Evolutionary conservation across 2,329 filamentous ascomycete species (phyloP).

Genomic region (Aspergillus phoenicis): DNA sequence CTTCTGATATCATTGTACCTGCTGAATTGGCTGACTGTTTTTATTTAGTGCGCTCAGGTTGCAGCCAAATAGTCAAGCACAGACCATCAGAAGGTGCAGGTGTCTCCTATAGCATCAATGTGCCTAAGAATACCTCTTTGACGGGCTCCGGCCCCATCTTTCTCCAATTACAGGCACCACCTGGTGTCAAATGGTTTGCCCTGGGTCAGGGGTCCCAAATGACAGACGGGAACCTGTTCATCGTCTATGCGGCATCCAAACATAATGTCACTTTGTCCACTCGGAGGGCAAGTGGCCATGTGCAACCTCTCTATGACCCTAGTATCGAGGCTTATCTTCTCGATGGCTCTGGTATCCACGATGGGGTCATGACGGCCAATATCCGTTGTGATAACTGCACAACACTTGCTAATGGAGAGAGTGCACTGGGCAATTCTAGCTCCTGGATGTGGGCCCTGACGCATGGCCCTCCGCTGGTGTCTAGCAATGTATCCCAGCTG

Average conservation of each 20-base stretch:
- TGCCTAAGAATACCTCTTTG: constrained; percentile 54
- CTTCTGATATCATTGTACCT: neutral
- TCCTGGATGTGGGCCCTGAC: constrained; percentile 33
- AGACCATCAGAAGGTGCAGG: constrained; percentile 23
- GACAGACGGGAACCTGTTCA: constrained; percentile 61
- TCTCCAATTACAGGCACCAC: constrained; percentile 58
- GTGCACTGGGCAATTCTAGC: constrained; percentile 22
- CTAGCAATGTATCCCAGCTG: constrained; percentile 45
- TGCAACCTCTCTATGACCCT: constrained; percentile 51
- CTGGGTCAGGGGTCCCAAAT: constrained; percentile 61
- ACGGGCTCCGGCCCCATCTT: constrained; percentile 60
- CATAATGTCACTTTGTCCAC: constrained; percentile 66
- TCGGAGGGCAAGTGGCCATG: constrained; percentile 53
- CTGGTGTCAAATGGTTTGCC: constrained; percentile 54
- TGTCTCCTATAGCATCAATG: constrained; percentile 54
- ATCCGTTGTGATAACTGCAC: constrained; percentile 45
- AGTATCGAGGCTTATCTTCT: constrained; percentile 56
- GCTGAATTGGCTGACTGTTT: neutral
- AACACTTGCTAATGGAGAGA: constrained; percentile 21
- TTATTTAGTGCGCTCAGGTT: constrained; percentile 18
- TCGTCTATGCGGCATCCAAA: constrained; percentile 58
- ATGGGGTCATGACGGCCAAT: constrained; percentile 62
- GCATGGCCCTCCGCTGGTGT: constrained; percentile 51
- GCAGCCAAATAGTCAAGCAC: constrained; percentile 25
- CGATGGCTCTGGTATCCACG: constrained; percentile 59